Conservation (phyloP, 257 asterid genomes). For the Solanum gandarillasii region DNA sequence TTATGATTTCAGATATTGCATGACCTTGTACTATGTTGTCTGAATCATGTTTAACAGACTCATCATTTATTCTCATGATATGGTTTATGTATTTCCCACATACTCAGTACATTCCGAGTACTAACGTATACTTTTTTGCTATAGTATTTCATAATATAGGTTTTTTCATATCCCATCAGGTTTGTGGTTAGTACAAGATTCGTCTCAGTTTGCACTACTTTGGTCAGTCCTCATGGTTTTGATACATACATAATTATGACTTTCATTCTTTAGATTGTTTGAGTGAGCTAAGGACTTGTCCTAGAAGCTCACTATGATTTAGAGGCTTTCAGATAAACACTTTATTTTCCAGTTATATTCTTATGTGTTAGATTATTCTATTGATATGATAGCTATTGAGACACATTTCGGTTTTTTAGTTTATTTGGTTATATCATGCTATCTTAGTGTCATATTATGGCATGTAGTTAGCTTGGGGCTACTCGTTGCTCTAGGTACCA, state of each 20-base stretch:
- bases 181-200: background rate
- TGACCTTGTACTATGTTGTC: no score
- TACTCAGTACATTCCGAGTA: background rate
- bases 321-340: background rate
- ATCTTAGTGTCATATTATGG: background rate
- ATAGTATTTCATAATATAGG: no score
- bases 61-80: background rate
- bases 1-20: no score
- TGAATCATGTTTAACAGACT: background rate
- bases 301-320: background rate
- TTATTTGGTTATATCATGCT: no score
- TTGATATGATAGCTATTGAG: background rate
- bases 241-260: background rate
- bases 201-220: background rate
- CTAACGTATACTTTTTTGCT: no score
- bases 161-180: background rate
- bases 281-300: background rate
- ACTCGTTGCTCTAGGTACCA: background rate
- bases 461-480: background rate
- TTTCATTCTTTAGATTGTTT: background rate
- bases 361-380: no score
- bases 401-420: background rate
- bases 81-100: background rate
- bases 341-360: no score
- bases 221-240: no score